Evolutionary conservation across 2,329 filamentous ascomycete species (phyloP).

Genomic region (Colletotrichum destructivum): DNA sequence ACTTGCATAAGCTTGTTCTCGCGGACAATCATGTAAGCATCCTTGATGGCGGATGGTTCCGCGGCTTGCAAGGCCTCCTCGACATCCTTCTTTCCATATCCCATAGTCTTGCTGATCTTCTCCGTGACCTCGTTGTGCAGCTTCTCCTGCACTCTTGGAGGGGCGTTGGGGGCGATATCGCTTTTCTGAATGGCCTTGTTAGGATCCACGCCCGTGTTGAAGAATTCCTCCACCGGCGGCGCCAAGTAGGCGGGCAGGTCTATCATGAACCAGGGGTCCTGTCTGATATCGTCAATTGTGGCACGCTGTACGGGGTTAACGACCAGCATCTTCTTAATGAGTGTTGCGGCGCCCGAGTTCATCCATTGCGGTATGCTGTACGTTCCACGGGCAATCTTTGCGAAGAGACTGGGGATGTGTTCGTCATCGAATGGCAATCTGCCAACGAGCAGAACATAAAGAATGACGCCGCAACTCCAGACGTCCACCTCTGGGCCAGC

Average conservation of each 20-base stretch:
- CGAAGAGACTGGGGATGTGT: slow-evolving; percentile 96
- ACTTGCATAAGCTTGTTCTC: slow-evolving; percentile 98
- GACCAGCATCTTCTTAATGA: slow-evolving; percentile 95
- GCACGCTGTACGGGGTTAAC: slow-evolving; percentile 96
- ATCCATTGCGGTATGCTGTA: slow-evolving; percentile 95
- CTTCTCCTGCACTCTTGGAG: slow-evolving; percentile 86
- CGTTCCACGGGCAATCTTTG: slow-evolving; percentile 95
- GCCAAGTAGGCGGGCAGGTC: slow-evolving; percentile 90
- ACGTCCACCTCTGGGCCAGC: slow-evolving; percentile 98
- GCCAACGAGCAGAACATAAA: slow-evolving; percentile 86
- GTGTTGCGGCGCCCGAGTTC: slow-evolving; percentile 82
- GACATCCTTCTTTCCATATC: slow-evolving; percentile 94
- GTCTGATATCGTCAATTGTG: slow-evolving; percentile 92
- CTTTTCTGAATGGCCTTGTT: slow-evolving; percentile 90
- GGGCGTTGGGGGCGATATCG: slow-evolving; percentile 84
- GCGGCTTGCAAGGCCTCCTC: slow-evolving; percentile 92
- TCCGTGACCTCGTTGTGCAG: slow-evolving; percentile 93
- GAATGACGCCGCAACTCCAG: slow-evolving; percentile 95
- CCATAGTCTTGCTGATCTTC: slow-evolving; percentile 98
- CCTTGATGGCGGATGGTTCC: slow-evolving; percentile 98
- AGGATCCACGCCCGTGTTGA: slow-evolving; percentile 93
- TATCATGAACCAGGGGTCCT: slow-evolving; percentile 94
- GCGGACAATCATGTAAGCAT: slow-evolving; percentile 97
- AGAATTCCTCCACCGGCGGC: slow-evolving; percentile 90
- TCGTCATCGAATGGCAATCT: slow-evolving; percentile 97